Conservation (phyloP, 495 filamentous ascomycete species). For the Cercophora newfieldiana region DNA sequence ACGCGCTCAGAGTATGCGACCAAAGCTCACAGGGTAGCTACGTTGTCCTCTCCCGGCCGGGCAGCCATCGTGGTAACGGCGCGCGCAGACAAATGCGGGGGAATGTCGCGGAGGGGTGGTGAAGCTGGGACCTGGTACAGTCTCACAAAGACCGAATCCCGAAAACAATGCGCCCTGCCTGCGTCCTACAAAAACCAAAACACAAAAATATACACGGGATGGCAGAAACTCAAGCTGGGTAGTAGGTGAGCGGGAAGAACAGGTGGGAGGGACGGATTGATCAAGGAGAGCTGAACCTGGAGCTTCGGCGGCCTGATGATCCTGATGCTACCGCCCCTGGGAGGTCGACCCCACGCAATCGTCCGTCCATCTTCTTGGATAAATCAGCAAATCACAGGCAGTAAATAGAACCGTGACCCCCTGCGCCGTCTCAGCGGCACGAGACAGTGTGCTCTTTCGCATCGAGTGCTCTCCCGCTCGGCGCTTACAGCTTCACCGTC, state of each 20-base stretch:
- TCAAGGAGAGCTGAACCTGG: no score
- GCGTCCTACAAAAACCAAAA: not conserved
- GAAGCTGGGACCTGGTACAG: not conserved
- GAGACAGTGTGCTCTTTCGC: conserved; percentile 3
- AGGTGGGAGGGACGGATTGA: not conserved
- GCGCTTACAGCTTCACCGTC: not conserved
- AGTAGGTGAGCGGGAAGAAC: not conserved
- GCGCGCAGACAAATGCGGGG: conserved; percentile 3
- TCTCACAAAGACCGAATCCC: not conserved
- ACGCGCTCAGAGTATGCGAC: not conserved
- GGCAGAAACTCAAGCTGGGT: not conserved
- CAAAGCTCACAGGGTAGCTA: conserved; percentile 72
- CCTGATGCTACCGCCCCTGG: not conserved
- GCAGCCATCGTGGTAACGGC: conserved; percentile 62
- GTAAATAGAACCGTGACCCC: not conserved
- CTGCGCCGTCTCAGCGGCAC: not conserved
- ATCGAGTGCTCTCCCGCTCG: not conserved
- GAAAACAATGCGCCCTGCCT: not conserved
- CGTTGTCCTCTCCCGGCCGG: conserved; percentile 72
- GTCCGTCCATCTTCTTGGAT: not conserved
- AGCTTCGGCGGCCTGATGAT: not conserved
- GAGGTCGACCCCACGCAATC: not conserved
- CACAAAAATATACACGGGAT: not conserved
- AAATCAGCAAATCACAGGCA: not conserved
- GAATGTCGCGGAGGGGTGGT: not conserved